Evolutionary conservation across 805 yeast genomes (phyloP).

Genomic region (Danielia oregonensis): DNA sequence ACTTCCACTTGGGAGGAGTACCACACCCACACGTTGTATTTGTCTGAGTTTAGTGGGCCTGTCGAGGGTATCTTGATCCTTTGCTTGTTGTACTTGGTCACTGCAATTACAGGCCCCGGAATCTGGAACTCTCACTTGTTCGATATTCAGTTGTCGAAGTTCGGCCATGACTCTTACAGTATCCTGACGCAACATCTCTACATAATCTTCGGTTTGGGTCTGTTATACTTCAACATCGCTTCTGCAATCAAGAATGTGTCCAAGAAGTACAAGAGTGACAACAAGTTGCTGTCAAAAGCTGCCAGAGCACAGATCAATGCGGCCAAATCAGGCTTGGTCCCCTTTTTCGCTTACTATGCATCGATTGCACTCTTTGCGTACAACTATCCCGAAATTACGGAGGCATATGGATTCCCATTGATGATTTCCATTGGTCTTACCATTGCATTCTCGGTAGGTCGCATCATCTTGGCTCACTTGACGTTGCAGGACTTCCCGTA

Average conservation of each 20-base stretch:
- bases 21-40: conserved; percentile 77
- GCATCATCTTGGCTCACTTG: conserved; percentile 83
- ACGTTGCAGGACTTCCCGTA: conserved; percentile 76
- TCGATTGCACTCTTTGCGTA: conserved; percentile 45
- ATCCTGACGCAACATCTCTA: conserved; percentile 44
- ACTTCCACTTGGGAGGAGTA: conserved; percentile 94
- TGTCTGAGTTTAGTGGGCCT: conserved; percentile 85
- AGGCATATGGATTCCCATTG: conserved; percentile 48
- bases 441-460: conserved; percentile 84
- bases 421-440: conserved; percentile 69
- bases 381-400: conserved; percentile 50
- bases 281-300: conserved; percentile 20
- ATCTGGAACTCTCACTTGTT: conserved; percentile 54
- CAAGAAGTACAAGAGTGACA: conserved; percentile 35
- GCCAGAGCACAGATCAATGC: conserved; percentile 34
- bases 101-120: conserved; percentile 68
- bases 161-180: conserved; percentile 23
- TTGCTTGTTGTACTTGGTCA: conserved; percentile 48
- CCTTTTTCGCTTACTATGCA: conserved; percentile 57
- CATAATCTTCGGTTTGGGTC: conserved; percentile 49
- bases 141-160: conserved; percentile 33
- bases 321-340: conserved; percentile 54
- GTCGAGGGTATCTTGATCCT: conserved; percentile 86
- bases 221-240: conserved; percentile 59
- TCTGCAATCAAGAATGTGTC: conserved; percentile 64